A percentile compares a stretch with the other conserved stretches of the same genome.
Evolutionary conservation across 441 rosid species (phyloP).

Genomic region (Mallotus japonicus): DNA sequence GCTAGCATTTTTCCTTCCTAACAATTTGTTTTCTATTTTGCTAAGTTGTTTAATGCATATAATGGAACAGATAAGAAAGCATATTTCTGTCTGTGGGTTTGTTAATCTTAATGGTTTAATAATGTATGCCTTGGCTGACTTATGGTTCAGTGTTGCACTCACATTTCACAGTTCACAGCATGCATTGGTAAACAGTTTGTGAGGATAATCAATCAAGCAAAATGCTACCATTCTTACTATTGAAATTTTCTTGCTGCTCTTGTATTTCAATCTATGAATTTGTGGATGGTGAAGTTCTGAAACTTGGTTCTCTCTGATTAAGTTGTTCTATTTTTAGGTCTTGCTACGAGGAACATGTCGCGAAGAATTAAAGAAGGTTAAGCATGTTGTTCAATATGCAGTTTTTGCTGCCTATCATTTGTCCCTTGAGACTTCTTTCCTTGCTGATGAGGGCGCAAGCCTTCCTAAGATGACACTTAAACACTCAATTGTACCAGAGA

Average conservation of each 20-base stretch:
- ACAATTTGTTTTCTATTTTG: not conserved
- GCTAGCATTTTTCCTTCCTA: not conserved
- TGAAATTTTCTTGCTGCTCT: not conserved
- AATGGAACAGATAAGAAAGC: not conserved
- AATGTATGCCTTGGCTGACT: not conserved
- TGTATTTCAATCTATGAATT: not conserved
- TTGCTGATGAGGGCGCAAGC: constrained; percentile 97
- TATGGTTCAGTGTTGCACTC: not conserved
- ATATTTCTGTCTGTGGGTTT: not conserved
- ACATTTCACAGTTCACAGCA: not conserved
- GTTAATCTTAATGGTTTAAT: not conserved
- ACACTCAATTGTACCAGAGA: constrained; percentile 48
- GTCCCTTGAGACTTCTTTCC: constrained; percentile 91
- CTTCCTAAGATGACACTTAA: constrained; percentile 61
- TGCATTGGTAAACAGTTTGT: not conserved
- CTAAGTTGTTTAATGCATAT: not conserved
- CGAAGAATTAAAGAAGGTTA: constrained; percentile 83
- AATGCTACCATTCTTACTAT: not conserved
- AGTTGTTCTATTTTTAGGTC: constrained; percentile 49
- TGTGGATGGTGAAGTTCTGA: not conserved
- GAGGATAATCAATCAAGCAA: not conserved
- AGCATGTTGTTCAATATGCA: constrained; percentile 80
- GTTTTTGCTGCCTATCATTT: constrained; percentile 97
- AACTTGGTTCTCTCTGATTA: constrained; percentile 16
- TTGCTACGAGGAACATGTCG: constrained; percentile 67